Evolutionary conservation across 768 basidiomycete species (phyloP).

Genomic region (Serpula lacrymans): DNA sequence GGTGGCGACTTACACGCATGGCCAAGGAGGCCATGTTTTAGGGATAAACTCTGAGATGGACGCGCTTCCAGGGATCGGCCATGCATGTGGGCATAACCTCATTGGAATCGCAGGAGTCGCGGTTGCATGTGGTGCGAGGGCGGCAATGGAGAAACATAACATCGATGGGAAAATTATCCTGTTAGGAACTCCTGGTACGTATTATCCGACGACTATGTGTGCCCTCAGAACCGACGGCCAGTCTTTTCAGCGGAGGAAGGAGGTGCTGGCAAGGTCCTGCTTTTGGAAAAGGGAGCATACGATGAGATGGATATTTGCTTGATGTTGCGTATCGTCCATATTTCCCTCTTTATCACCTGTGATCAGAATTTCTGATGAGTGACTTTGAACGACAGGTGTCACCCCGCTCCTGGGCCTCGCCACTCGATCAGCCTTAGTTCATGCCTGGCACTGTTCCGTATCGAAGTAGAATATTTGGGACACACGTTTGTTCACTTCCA

Average conservation of each 20-base stretch:
- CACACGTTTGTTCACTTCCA: slow-evolving; percentile 51
- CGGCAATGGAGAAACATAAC: slow-evolving; percentile 55
- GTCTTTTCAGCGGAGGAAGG: slow-evolving; percentile 70
- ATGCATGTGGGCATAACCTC: slow-evolving; percentile 81
- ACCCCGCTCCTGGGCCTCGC: slow-evolving; percentile 75
- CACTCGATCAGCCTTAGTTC: slow-evolving; percentile 63
- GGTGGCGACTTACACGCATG: slow-evolving; percentile 64
- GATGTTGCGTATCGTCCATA: slow-evolving; percentile 43
- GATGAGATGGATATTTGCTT: slow-evolving; percentile 74
- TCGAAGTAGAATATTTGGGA: slow-evolving; percentile 65
- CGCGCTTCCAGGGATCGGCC: slow-evolving; percentile 56
- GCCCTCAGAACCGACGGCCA: not conserved
- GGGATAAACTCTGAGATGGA: slow-evolving; percentile 86
- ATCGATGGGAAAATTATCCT: slow-evolving; percentile 68
- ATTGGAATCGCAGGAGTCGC: slow-evolving; percentile 77
- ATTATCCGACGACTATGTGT: not conserved
- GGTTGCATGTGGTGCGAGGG: slow-evolving; percentile 65
- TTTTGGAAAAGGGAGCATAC: slow-evolving; percentile 73
- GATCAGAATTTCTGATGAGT: too few relatives aligned
- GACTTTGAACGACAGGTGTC: slow-evolving; percentile 57
- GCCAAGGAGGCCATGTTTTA: slow-evolving; percentile 63
- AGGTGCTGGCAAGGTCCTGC: slow-evolving; percentile 64
- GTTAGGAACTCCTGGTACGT: slow-evolving; percentile 72
- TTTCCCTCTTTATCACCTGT: not conserved
- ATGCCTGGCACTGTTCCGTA: slow-evolving; percentile 57